Percentiles rank a stretch among this genome's conserved stretches.
Evolutionary conservation across 2,329 filamentous ascomycete species (phyloP).

Genomic region (Domatiomyces catenatus): DNA sequence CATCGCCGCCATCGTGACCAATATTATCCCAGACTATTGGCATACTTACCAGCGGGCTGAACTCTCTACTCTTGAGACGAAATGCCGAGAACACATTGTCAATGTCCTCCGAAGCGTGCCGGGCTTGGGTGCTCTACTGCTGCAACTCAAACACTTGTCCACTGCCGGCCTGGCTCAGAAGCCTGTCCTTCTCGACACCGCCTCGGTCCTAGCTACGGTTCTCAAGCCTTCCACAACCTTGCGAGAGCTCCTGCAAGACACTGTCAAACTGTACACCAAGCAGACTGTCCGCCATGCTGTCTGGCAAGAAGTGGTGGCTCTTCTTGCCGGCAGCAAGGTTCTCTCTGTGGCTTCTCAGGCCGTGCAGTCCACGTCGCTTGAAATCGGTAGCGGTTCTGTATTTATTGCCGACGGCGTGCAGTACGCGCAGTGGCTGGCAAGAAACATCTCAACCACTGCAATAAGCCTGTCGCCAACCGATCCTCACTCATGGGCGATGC

Average conservation of each 20-base stretch:
- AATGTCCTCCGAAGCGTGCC: conserved; percentile 55
- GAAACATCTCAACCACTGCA: conserved; percentile 39
- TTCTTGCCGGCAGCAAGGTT: conserved; percentile 46
- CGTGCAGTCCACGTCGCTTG: conserved; percentile 24
- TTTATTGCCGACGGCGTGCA: conserved; percentile 52
- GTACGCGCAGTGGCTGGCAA: conserved; percentile 58
- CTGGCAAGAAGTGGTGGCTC: conserved; percentile 48
- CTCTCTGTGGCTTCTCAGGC: conserved; percentile 43
- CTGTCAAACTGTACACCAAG: conserved; percentile 26
- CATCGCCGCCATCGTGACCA: conserved; percentile 55
- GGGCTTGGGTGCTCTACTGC: conserved; percentile 61
- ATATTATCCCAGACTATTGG: conserved; percentile 76
- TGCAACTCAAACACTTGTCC: conserved; percentile 50
- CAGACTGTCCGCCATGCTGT: conserved; percentile 25
- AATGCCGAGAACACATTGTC: conserved; percentile 36
- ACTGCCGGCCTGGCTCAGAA: conserved; percentile 18
- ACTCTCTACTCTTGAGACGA: conserved; percentile 9
- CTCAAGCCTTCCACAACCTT: conserved; percentile 8
- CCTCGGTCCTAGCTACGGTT: conserved; percentile 25
- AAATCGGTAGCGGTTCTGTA: conserved; percentile 16
- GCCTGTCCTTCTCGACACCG: conserved; percentile 21
- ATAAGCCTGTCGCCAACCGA: conserved; percentile 26
- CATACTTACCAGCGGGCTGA: conserved; percentile 2
- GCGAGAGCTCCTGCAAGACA: conserved; percentile 19
- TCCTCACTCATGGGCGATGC: conserved; percentile 20